Conservation (phyloP, 139 green algal genomes). For the Micractinium conductrix region DNA sequence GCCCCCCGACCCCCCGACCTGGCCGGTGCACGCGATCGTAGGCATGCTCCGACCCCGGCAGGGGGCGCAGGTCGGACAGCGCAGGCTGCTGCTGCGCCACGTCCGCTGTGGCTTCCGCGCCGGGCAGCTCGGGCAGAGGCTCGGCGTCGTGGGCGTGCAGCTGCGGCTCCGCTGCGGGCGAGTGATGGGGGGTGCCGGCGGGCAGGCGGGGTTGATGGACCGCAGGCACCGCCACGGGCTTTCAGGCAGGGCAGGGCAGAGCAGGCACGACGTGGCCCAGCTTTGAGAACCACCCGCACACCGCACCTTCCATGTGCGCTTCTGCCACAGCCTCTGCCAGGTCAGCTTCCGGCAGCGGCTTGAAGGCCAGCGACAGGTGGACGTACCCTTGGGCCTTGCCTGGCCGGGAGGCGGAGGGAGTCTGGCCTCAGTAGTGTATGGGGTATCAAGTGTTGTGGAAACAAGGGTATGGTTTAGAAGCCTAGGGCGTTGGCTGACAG, state of each 20-base stretch:
- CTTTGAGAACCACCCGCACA: background rate
- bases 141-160: constrained; percentile 1
- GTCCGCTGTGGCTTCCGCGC: too few species aligned
- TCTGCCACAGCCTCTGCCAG: background rate
- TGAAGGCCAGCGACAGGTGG: constrained; percentile 5
- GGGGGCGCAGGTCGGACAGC: background rate
- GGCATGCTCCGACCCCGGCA: background rate
- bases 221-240: too few species aligned
- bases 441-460: too few species aligned
- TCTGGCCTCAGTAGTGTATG: too few species aligned
- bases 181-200: background rate
- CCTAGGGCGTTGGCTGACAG: too few species aligned
- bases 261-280: background rate
- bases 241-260: too few species aligned
- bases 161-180: background rate
- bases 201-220: background rate
- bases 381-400: background rate
- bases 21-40: constrained; percentile 21
- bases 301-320: background rate
- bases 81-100: background rate
- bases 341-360: constrained; percentile 1
- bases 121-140: background rate
- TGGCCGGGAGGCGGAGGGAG: too few species aligned
- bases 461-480: too few species aligned
- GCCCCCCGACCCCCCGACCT: background rate